Percentiles rank a stretch among this genome's conserved stretches.
phyloP scores from a whole-genome alignment of 176 grass and related monocot species.

The Eragrostis curvula region DNA sequence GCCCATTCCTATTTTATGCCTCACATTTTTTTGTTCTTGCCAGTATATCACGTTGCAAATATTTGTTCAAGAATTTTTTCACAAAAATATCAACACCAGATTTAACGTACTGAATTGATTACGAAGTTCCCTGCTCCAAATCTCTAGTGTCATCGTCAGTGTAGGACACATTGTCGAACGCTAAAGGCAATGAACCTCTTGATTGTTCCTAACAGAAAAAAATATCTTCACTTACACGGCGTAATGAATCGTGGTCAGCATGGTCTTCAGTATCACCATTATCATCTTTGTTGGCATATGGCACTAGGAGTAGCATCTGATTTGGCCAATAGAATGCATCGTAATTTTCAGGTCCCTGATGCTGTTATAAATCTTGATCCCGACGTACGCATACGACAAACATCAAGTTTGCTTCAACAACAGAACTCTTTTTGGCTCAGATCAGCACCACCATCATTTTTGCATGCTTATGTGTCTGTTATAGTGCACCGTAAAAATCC shows the following conservation, averaged over 20 bases:
- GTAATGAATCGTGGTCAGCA: neutral
- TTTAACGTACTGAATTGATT: too few relatives aligned
- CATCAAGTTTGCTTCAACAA: neutral
- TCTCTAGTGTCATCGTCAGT: slow-evolving; percentile 5
- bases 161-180: slow-evolving; percentile 8
- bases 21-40: too few relatives aligned
- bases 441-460: neutral
- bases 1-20: too few relatives aligned
- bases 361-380: neutral
- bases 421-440: neutral
- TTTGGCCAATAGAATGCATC: neutral
- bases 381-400: neutral
- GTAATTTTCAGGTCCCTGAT: neutral
- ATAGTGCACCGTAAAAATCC: too few relatives aligned
- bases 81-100: too few relatives aligned
- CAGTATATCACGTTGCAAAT: too few relatives aligned
- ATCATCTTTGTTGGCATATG: neutral
- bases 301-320: neutral
- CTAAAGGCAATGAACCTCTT: too few relatives aligned
- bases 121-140: neutral
- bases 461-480: too few relatives aligned
- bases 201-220: too few relatives aligned
- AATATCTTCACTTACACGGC: neutral
- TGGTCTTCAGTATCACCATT: neutral
- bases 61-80: too few relatives aligned